These are phyloP conservation scores for Erysimum cheiranthoides DNA, from an alignment of 345 rosid genomes.

Conservation along the genomic window DNA sequence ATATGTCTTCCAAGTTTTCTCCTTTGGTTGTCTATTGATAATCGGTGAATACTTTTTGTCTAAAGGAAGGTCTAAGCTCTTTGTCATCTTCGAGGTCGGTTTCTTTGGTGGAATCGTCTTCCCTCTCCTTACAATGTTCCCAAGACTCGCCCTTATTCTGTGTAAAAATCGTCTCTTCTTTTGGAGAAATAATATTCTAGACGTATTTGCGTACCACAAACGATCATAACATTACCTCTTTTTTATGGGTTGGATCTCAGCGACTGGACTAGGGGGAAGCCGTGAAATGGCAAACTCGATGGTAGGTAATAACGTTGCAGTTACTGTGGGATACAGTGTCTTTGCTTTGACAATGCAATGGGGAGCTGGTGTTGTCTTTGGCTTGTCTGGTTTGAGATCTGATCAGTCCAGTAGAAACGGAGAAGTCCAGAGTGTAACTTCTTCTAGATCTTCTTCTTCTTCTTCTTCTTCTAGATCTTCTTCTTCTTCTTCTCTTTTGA, in stretches of 20 bases:
- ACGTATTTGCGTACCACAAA: background rate
- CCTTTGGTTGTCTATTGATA: slow-evolving; percentile 37
- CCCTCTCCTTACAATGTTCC: slow-evolving; percentile 43
- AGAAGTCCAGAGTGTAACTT: slow-evolving; percentile 13
- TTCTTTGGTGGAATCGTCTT: slow-evolving; percentile 43
- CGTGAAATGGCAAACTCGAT: slow-evolving; percentile 34
- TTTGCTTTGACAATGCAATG: slow-evolving; percentile 45
- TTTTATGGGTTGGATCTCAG: slow-evolving; percentile 28
- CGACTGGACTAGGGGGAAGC: slow-evolving; percentile 39
- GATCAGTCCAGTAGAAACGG: slow-evolving; percentile 9
- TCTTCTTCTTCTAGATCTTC: background rate
- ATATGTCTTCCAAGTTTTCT: slow-evolving; percentile 44
- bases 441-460: slow-evolving; percentile 11
- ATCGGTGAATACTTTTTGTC: slow-evolving; percentile 44
- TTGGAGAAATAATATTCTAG: background rate
- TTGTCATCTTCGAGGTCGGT: slow-evolving; percentile 44
- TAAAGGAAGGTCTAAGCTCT: slow-evolving; percentile 44
- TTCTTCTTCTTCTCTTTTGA: background rate
- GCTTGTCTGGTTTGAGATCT: slow-evolving; percentile 34
- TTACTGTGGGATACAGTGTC: slow-evolving; percentile 40
- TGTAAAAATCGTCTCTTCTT: slow-evolving; percentile 35
- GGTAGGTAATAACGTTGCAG: slow-evolving; percentile 39
- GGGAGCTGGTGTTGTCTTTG: slow-evolving; percentile 48
- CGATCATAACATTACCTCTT: background rate
- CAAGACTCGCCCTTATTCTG: slow-evolving; percentile 38